Base-by-base conservation (phyloP, 306 rosid species). In the Vigna angularis region DNA sequence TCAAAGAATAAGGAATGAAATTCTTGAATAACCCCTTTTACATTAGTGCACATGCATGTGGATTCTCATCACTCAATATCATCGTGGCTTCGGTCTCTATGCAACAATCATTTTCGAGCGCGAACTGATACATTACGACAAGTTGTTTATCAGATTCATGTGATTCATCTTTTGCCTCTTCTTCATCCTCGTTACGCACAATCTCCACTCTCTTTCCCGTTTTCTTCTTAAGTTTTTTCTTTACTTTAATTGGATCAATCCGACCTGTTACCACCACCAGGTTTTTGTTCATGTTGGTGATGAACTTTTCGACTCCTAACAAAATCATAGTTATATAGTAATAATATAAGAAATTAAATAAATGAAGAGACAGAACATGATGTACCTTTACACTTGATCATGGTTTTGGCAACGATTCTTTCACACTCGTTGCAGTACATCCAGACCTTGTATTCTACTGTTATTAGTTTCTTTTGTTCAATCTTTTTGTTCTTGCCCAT, bases 401-500 rank as follows among this genome's bases (percentile, higher is more conserved):
- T 77, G 77, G 69, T 76, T 85, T 90, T 88, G 66, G 86, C 97
- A 24, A 95, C 82, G 49, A 73, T 85, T 88, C 87, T 88, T 66
- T 94, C 97, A 22, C 98, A 94, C 40, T 95, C 91, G 49, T 89
- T 85, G 44, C 97, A 94, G 56, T 94, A 71, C 97, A 94, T 90
- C 45, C 97, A 86, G 48, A 92, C 87, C 11, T 84, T 87, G 81
- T 30, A 90, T 81, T 92, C 93, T 26, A 81, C 87, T 13, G 63
- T 70, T 52, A 81, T 30, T 34, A 88, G 84, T 79, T 85, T 83
- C 42, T 64, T 30, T 63, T 77, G 76, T 7, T 78, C 84, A 52
- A 22, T 77, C 65, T 84, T 82, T 75, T 83, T 79, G 83, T 77
- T 81, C 83, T 87, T 90, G 7, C 84, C 95, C 95, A 90, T 90